A percentile compares a stretch with the other conserved stretches of the same genome.
Conservation (phyloP, 768 basidiomycete genomes). For the Boletus rubescentipes region DNA sequence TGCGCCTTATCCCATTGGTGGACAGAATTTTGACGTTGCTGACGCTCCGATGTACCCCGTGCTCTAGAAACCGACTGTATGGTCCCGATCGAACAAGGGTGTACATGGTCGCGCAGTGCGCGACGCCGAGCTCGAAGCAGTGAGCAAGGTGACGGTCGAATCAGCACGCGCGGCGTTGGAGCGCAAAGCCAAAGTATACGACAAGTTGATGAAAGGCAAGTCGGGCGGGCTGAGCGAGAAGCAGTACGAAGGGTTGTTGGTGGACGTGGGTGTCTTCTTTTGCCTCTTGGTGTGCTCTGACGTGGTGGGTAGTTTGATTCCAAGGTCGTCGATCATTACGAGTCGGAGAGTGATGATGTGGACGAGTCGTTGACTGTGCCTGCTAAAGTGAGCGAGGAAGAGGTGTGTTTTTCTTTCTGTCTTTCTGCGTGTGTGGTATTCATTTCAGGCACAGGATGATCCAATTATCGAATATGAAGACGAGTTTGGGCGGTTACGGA, state of each 20-base stretch:
- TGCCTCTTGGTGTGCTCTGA: neutral
- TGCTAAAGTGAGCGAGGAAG: conserved; percentile 35
- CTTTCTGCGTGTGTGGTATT: neutral
- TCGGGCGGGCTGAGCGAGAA: conserved; percentile 73
- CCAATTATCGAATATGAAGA: conserved; percentile 85
- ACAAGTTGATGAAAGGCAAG: conserved; percentile 75
- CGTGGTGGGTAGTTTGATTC: conserved; percentile 57
- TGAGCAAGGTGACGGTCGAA: conserved; percentile 70
- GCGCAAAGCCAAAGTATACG: conserved; percentile 78
- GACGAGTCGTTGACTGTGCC: conserved; percentile 77
- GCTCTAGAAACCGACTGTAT: conserved; percentile 70
- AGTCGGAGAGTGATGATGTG: conserved; percentile 72
- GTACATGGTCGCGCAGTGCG: conserved; percentile 60
- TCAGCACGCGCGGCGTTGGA: conserved; percentile 69
- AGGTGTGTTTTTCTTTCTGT: conserved; percentile 29
- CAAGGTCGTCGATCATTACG: conserved; percentile 51
- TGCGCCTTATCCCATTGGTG: neutral
- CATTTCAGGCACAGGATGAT: conserved; percentile 49
- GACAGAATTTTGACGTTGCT: neutral
- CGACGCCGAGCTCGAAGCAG: conserved; percentile 69
- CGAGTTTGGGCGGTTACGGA: conserved; percentile 80
- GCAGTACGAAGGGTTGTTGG: conserved; percentile 69
- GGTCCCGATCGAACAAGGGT: conserved; percentile 76
- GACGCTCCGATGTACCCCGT: neutral
- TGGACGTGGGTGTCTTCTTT: conserved; percentile 58